Percentiles rank a stretch among this genome's conserved stretches.
Conservation (phyloP, 2,329 filamentous ascomycete genomes). For the Apiospora sp. region DNA sequence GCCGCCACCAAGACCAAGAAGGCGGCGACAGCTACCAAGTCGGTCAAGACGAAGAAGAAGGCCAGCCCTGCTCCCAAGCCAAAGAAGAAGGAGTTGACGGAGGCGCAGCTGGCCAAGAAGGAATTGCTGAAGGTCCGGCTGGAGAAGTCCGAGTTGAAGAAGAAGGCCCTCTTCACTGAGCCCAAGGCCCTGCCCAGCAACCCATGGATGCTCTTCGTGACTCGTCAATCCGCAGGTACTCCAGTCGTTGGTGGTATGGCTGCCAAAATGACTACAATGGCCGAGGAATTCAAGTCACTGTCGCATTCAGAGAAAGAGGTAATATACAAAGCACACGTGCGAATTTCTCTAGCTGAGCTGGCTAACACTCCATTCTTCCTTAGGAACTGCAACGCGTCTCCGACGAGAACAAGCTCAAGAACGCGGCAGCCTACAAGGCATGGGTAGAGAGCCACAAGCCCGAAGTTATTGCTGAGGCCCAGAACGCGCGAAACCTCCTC, state of each 20-base stretch:
- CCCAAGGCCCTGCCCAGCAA: constrained; percentile 43
- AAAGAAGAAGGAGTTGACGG: constrained; percentile 37
- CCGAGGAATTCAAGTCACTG: constrained; percentile 49
- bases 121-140: constrained; percentile 36
- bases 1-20: constrained; percentile 32
- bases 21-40: constrained; percentile 35
- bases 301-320: constrained; percentile 54
- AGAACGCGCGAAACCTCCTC: constrained; percentile 54
- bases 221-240: constrained; percentile 40
- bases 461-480: constrained; percentile 53
- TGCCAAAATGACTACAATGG: constrained; percentile 38
- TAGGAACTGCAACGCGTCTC: constrained; percentile 41
- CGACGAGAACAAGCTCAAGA: constrained; percentile 50
- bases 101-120: constrained; percentile 27
- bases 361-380: constrained; percentile 20
- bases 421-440: constrained; percentile 49
- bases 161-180: constrained; percentile 50
- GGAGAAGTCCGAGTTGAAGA: constrained; percentile 43
- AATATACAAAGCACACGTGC: constrained; percentile 34
- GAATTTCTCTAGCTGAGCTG: not conserved
- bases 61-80: constrained; percentile 36
- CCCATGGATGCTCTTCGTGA: constrained; percentile 50
- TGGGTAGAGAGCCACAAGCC: constrained; percentile 57
- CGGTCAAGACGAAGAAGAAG: constrained; percentile 32
- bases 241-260: constrained; percentile 27